Conservation (phyloP, 139 green algal genomes). For the Chlorella vulgaris region DNA sequence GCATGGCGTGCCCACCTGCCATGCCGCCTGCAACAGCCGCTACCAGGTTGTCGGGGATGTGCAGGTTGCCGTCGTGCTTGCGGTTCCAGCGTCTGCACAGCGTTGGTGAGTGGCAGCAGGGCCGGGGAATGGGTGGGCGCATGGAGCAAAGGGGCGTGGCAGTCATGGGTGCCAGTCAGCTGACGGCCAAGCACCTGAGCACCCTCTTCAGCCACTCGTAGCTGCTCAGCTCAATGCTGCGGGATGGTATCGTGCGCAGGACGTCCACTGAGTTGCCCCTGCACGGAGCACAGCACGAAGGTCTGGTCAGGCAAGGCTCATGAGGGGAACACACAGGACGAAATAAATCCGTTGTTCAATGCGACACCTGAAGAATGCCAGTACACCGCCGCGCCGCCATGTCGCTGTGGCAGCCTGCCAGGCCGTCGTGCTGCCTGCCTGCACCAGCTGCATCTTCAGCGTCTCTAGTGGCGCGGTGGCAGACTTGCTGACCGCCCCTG, state of each 20-base stretch:
- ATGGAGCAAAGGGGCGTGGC: no score
- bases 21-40: neutral
- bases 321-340: neutral
- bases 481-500: slow-evolving; percentile 48
- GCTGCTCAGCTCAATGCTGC: slow-evolving; percentile 47
- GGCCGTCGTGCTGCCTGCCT: neutral
- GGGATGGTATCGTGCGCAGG: slow-evolving; percentile 45
- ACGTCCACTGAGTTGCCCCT: slow-evolving; percentile 46
- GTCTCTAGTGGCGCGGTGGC: slow-evolving; percentile 50
- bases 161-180: neutral
- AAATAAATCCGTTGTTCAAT: neutral
- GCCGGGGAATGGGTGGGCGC: neutral
- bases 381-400: neutral
- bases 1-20: neutral
- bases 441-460: slow-evolving; percentile 47
- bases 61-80: slow-evolving; percentile 15
- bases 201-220: slow-evolving; percentile 51
- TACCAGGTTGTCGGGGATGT: slow-evolving; percentile 16
- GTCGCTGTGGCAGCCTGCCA: neutral
- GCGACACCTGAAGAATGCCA: slow-evolving; percentile 10
- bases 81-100: slow-evolving; percentile 16
- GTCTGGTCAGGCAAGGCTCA: neutral
- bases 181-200: neutral
- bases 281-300: neutral
- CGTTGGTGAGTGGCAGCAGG: neutral